Evolutionary conservation across 345 rosid species (phyloP), one percentile per base, ranked within the genome.

Genomic region (Brassica rapa): DNA sequence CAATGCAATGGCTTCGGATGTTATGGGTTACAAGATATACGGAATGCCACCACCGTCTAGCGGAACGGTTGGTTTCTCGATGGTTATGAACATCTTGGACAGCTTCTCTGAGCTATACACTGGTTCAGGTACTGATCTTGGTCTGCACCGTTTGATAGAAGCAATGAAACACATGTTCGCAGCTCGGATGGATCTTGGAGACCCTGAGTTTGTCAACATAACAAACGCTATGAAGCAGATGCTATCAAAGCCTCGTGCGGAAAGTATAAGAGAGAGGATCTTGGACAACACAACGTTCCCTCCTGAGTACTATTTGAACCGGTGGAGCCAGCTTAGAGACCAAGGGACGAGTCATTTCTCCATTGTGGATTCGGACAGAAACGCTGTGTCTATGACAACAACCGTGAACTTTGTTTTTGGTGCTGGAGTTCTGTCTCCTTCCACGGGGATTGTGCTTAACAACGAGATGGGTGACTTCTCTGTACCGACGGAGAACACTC

Each of bases 401-500:
- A 88, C 98, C 0, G 85, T 95, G 8, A 92, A 95, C 77, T 89
- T 65, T 62, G 55, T 64, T 16, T 95, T 95, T 56, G 98, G 99
- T 64, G 93, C 90, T 0, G 91, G 91, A 14, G 66, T 91, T 37
- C 85, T 95, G 66, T 92, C 97, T 0, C 91, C 93, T 64, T 86
- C 94, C 5, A 91, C 97, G 0, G 98, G 97, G 1, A 95, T 92
- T 11, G 60, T 92, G 73, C 84, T 95, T 8, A 95, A 95, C 77
- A 81, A 94, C 64, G 97, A 94, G 86, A 94, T 94, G 98, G 97
- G 86, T 7, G 98, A 94, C 70, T 94, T 94, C 90, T 89, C 98
- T 0, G 83, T 67, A 10, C 99, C 96, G 0, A 68, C 90, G 0
- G 97, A 86, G 77, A 78, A 82, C 75, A 80, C 91, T 19, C 86